A percentile compares a stretch with the other conserved stretches of the same genome.
Conservation (phyloP, 495 filamentous ascomycete species). For the Pseudoneurospora amorphoporcata region DNA sequence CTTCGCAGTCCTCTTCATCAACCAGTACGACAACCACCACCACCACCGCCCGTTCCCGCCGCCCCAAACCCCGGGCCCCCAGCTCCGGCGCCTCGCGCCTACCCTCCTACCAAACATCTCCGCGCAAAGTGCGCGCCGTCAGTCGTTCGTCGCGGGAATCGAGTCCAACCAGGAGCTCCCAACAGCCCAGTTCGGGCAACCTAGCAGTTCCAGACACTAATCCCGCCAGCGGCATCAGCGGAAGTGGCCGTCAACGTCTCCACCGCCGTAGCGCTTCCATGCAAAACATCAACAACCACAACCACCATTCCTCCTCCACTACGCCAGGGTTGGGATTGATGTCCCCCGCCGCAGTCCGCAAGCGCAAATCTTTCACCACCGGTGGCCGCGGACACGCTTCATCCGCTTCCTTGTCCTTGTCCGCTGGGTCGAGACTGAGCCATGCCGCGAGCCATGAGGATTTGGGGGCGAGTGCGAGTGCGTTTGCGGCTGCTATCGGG, state of each 20-base stretch:
- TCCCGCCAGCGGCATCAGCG: slow-evolving; percentile 6
- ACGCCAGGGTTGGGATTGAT: not conserved
- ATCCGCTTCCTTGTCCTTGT: not conserved
- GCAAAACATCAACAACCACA: slow-evolving; percentile 11
- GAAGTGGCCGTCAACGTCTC: slow-evolving; percentile 13
- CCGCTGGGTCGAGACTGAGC: not conserved
- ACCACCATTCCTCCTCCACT: too few relatives aligned
- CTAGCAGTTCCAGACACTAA: not conserved
- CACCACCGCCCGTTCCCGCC: slow-evolving; percentile 13
- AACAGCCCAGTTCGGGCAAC: not conserved
- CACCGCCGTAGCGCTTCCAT: slow-evolving; percentile 18
- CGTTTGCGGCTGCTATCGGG: not conserved
- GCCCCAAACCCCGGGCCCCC: slow-evolving; percentile 31
- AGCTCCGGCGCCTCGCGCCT: slow-evolving; percentile 30
- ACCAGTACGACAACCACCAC: not conserved
- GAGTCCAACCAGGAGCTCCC: not conserved
- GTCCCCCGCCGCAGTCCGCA: slow-evolving; percentile 11
- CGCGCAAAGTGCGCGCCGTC: slow-evolving; percentile 25
- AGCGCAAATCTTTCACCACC: slow-evolving; percentile 18
- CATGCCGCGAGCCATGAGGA: not conserved
- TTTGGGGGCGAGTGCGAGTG: not conserved
- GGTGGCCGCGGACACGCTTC: not conserved
- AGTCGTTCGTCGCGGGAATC: slow-evolving; percentile 7
- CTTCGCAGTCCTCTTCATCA: not conserved
- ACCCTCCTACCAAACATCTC: slow-evolving; percentile 22